A percentile compares a stretch with the other conserved stretches of the same genome.
Conservation (phyloP, 73 alveolate species). For the Paramecium sexaurelia region DNA sequence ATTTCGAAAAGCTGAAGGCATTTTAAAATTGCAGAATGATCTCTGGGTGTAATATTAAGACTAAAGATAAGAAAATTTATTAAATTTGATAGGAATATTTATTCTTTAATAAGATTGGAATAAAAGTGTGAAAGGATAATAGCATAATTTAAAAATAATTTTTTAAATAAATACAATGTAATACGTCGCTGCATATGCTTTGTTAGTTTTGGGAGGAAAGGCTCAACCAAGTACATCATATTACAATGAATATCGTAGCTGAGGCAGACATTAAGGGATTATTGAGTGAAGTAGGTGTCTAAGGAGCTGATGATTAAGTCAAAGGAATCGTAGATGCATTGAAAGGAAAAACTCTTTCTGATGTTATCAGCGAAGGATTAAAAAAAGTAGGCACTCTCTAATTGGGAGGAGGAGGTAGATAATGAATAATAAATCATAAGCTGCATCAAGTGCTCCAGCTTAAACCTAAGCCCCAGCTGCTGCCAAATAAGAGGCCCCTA, state of each 20-base stretch:
- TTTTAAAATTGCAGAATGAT: too few relatives aligned
- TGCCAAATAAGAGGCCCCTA: conserved; percentile 16
- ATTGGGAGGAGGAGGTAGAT: conserved; percentile 26
- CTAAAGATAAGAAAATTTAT: too few relatives aligned
- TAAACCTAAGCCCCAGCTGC: conserved; percentile 51
- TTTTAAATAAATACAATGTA: conserved; percentile 48
- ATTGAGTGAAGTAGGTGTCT: conserved; percentile 26
- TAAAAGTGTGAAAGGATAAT: neutral
- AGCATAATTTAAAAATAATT: conserved; percentile 32
- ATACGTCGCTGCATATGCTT: conserved; percentile 59
- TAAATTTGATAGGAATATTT: too few relatives aligned
- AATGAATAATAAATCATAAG: neutral
- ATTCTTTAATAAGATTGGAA: neutral
- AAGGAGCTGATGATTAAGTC: conserved; percentile 30
- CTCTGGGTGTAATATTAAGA: too few relatives aligned
- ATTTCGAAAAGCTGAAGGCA: too few relatives aligned
- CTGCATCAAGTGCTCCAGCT: conserved; percentile 19
- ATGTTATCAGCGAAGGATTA: conserved; percentile 47
- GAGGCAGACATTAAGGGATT: conserved; percentile 36
- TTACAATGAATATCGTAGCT: neutral
- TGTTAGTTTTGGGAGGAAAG: conserved; percentile 56
- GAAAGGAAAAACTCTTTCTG: conserved; percentile 23
- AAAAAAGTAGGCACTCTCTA: conserved; percentile 5
- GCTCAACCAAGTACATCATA: conserved; percentile 25
- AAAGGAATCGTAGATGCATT: neutral